phyloP scores from a whole-genome alignment of 2,329 filamentous ascomycete species.

The Zalaria obscura region DNA sequence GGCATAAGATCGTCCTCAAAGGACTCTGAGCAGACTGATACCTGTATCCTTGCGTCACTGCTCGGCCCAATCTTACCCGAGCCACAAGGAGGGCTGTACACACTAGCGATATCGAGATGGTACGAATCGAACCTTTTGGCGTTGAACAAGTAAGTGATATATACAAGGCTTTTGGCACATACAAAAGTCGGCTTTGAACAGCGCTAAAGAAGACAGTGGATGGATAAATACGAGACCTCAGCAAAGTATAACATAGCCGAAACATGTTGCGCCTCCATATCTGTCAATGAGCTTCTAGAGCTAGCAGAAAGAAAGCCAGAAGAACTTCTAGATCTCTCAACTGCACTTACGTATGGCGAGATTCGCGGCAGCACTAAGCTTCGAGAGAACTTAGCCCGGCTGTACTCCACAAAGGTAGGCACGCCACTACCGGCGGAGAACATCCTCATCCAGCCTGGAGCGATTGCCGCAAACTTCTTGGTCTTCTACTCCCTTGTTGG shows the following conservation, averaged over 20 bases:
- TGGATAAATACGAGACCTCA: slow-evolving; percentile 38
- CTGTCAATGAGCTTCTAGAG: slow-evolving; percentile 49
- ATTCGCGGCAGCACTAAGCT: slow-evolving; percentile 55
- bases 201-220: slow-evolving; percentile 29
- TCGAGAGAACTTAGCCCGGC: slow-evolving; percentile 47
- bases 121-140: slow-evolving; percentile 46
- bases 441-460: slow-evolving; percentile 64
- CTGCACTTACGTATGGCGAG: slow-evolving; percentile 55
- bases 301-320: slow-evolving; percentile 40
- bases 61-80: no score
- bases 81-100: no score
- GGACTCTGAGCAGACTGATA: no score
- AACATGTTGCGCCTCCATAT: slow-evolving; percentile 64
- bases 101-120: slow-evolving; percentile 27
- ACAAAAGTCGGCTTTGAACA: neutral
- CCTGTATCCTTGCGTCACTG: no score
- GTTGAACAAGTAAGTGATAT: slow-evolving; percentile 49
- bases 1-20: no score
- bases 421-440: slow-evolving; percentile 41
- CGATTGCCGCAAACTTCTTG: slow-evolving; percentile 77
- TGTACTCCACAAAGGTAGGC: slow-evolving; percentile 45
- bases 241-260: slow-evolving; percentile 59
- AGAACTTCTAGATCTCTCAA: slow-evolving; percentile 35
- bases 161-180: neutral
- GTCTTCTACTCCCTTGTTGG: slow-evolving; percentile 58